Evolutionary conservation across 164 flowering plant genomes (phyloP).

Genomic region (Kingdonia uniflora): DNA sequence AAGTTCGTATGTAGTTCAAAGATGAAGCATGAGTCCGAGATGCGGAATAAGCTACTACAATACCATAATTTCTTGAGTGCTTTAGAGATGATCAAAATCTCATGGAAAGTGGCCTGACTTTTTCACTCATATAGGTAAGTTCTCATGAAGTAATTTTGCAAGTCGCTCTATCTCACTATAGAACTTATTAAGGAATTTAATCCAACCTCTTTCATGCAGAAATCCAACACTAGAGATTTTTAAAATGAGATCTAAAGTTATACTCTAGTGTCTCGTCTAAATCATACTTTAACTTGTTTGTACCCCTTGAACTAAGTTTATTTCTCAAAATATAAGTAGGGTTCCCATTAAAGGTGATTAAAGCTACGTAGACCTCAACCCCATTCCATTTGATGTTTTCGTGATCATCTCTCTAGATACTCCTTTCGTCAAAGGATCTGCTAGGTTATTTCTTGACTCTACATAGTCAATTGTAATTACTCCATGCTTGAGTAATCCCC

Average conservation of each 20-base stretch:
- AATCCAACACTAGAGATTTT: too few species aligned
- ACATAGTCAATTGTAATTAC: background rate
- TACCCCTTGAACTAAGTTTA: conserved; percentile 4
- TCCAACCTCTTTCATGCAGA: too few species aligned
- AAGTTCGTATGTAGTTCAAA: too few species aligned
- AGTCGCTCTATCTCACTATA: background rate
- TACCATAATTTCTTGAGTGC: conserved; percentile 2
- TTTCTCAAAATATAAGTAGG: conserved; percentile 1
- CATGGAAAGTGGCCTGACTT: conserved; percentile 2
- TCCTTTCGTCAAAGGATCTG: too few species aligned
- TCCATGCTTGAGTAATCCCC: conserved; percentile 3
- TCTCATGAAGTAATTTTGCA: background rate
- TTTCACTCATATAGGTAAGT: conserved; percentile 6
- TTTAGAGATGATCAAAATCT: background rate
- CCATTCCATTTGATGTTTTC: background rate
- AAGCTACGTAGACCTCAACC: background rate
- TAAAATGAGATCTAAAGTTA: background rate
- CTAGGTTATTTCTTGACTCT: too few species aligned
- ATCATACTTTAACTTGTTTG: conserved; percentile 1
- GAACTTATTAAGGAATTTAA: conserved; percentile 18
- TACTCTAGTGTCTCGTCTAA: too few species aligned
- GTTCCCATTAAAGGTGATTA: conserved; percentile 6
- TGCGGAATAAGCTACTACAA: too few species aligned
- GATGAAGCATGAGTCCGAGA: too few species aligned
- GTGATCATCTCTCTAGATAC: background rate